Evolutionary conservation across 768 basidiomycete species (phyloP).

Genomic region (Collybia nuda): DNA sequence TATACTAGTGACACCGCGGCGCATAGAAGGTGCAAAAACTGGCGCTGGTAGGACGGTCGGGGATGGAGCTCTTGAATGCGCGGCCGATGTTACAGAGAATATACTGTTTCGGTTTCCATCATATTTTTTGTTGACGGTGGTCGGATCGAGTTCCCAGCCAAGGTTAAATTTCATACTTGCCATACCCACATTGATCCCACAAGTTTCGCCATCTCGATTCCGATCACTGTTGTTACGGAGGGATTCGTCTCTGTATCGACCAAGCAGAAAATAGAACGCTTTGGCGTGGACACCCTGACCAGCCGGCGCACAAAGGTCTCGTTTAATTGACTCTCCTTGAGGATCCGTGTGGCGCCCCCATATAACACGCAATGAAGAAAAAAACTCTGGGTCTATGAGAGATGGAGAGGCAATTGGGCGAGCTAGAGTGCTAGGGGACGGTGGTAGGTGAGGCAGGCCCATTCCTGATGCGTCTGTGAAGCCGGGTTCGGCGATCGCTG

Average conservation of each 20-base stretch:
- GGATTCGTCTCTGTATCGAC: slow-evolving; percentile 68
- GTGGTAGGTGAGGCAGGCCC: slow-evolving; percentile 43
- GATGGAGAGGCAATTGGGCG: slow-evolving; percentile 65
- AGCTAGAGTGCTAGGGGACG: slow-evolving; percentile 67
- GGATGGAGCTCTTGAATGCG: slow-evolving; percentile 17
- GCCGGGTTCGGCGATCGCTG: slow-evolving; percentile 23
- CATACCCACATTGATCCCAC: slow-evolving; percentile 15
- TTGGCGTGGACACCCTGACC: slow-evolving; percentile 78
- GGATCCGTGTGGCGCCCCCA: slow-evolving; percentile 76
- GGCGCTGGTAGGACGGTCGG: slow-evolving; percentile 10
- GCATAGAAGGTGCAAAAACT: slow-evolving; percentile 18
- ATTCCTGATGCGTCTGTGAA: slow-evolving; percentile 14
- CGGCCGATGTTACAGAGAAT: slow-evolving; percentile 14
- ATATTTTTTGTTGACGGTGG: slow-evolving; percentile 27
- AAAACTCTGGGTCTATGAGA: slow-evolving; percentile 74
- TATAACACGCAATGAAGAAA: slow-evolving; percentile 78
- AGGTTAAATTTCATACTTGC: slow-evolving; percentile 33
- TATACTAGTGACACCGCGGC: slow-evolving; percentile 13
- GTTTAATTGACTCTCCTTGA: slow-evolving; percentile 50
- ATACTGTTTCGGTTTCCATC: slow-evolving; percentile 19
- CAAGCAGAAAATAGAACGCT: slow-evolving; percentile 85
- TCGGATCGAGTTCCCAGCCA: slow-evolving; percentile 36
- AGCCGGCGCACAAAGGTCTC: slow-evolving; percentile 67
- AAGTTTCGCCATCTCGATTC: slow-evolving; percentile 32
- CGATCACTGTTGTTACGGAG: slow-evolving; percentile 46